Evolutionary conservation across 1,284 basidiomycete genomes (phyloP), one percentile per base, ranked within the genome.

Genomic region (Rhodotorula sp.): DNA sequence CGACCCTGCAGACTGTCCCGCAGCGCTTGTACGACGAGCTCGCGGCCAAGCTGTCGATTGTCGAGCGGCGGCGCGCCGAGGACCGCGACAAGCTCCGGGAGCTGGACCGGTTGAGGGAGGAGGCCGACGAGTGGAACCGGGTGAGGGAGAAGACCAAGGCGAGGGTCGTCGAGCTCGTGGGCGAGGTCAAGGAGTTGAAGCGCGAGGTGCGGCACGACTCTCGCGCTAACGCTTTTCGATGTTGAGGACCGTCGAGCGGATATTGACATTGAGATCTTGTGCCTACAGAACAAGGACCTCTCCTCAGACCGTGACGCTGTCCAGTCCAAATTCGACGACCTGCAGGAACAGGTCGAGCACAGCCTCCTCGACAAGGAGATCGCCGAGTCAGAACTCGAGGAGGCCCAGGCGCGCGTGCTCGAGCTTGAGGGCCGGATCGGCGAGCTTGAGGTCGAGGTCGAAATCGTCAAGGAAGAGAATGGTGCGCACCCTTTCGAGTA

Each of bases 311-410:
- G 54, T 5, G 60, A 68, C 21, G 46, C 61, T 3, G 49, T 58
- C 16, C 46, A 61, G 27, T 48, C 48, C 45, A 71, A 65, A 14
- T 60, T 67, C 25, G 67, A 66, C 7, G 70, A 77, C 53, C 57
- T 77, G 4, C 57, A 66, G 12, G 73, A 73, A 19, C 67, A 71
- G 53, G 84, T 98, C 50, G 97, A 99, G 83, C 93, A 98, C 88
- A 86, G 89, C 5, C 92, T 93, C 84, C 83, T 99, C 74, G 97
- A 99, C 81, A 93, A 94, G 81, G 97, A 99, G 81, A 90, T 99
- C 64, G 96, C 90, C 0, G 89, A 93, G 80, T 81, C 84, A 0
- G 92, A 95, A 77, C 78, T 94, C 45, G 91, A 91, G 73, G 88
- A 89, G 55, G 80, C 90, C 65, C 90, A 86, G 74, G 94, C 97